phyloP scores from a whole-genome alignment of 1,139 yeast species.

The Lodderomyces theae region DNA sequence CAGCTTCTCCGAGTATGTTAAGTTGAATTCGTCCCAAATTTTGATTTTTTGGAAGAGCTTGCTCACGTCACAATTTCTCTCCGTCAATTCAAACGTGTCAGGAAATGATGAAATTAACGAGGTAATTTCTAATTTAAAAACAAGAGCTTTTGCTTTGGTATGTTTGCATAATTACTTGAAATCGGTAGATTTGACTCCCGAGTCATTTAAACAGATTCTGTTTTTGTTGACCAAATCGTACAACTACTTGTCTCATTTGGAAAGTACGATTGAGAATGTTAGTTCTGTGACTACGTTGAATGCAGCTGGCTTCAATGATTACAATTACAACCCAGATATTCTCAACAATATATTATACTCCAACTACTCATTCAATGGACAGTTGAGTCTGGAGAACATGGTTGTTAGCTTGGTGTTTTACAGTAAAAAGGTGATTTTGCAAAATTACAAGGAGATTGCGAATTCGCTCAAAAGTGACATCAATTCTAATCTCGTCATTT shows the following conservation, averaged over 20 bases:
- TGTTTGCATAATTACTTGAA: constrained; percentile 42
- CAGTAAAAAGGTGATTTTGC: constrained; percentile 35
- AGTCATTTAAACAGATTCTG: constrained; percentile 42
- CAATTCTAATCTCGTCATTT: constrained; percentile 42
- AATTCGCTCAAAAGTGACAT: constrained; percentile 34
- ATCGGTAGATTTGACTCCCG: constrained; percentile 41
- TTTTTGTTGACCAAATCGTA: constrained; percentile 43
- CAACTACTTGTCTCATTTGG: constrained; percentile 42
- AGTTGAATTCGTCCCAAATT: constrained; percentile 71
- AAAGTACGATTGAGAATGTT: constrained; percentile 35
- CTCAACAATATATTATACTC: constrained; percentile 32
- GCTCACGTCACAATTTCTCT: constrained; percentile 52
- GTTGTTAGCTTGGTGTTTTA: constrained; percentile 34
- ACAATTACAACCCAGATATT: constrained; percentile 30
- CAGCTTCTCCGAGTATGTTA: constrained; percentile 55
- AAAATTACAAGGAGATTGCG: constrained; percentile 32
- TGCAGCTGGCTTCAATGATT: constrained; percentile 26
- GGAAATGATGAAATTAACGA: constrained; percentile 27
- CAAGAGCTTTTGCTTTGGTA: constrained; percentile 40
- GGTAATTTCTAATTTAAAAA: constrained; percentile 35
- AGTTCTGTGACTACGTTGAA: constrained; percentile 37
- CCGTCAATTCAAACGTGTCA: constrained; percentile 18
- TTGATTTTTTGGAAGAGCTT: constrained; percentile 78
- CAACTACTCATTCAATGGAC: constrained; percentile 21
- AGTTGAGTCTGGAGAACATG: constrained; percentile 27